Evolutionary conservation across 169 alveolate genomes (phyloP).

Genomic region (Prorocentrum cordatum): DNA sequence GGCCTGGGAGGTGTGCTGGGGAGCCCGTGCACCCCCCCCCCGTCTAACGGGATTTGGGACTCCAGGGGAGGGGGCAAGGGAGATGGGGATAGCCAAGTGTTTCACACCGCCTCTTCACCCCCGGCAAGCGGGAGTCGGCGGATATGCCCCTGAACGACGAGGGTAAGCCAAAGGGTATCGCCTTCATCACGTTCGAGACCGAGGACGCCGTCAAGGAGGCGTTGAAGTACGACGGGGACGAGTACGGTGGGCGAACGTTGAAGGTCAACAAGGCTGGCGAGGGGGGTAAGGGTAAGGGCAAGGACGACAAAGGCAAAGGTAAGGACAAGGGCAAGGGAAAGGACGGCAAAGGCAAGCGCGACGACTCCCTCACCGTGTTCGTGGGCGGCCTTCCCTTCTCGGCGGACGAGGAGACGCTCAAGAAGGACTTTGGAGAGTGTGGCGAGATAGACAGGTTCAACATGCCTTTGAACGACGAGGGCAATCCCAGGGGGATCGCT

Average conservation of each 20-base stretch:
- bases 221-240: conserved; percentile 43
- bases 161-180: conserved; percentile 56
- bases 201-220: conserved; percentile 52
- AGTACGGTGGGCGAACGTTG: conserved; percentile 43
- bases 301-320: background rate
- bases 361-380: conserved; percentile 15
- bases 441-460: conserved; percentile 6
- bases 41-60: no score
- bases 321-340: conserved; percentile 54
- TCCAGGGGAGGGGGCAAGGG: no score
- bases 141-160: conserved; percentile 57
- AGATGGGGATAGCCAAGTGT: no score
- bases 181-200: conserved; percentile 35
- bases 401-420: background rate
- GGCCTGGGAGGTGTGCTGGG: no score
- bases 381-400: background rate
- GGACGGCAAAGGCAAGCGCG: background rate
- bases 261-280: background rate
- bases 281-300: conserved; percentile 50
- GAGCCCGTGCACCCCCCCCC: no score
- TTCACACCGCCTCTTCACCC: no score
- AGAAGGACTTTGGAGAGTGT: conserved; percentile 33
- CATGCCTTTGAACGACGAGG: conserved; percentile 16
- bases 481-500: conserved; percentile 25
- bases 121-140: no score